Percentiles rank a stretch among this genome's conserved stretches.
These are phyloP conservation scores for Termitomyces sp. DNA, from an alignment of 768 basidiomycete species.

Conservation along the genomic window DNA sequence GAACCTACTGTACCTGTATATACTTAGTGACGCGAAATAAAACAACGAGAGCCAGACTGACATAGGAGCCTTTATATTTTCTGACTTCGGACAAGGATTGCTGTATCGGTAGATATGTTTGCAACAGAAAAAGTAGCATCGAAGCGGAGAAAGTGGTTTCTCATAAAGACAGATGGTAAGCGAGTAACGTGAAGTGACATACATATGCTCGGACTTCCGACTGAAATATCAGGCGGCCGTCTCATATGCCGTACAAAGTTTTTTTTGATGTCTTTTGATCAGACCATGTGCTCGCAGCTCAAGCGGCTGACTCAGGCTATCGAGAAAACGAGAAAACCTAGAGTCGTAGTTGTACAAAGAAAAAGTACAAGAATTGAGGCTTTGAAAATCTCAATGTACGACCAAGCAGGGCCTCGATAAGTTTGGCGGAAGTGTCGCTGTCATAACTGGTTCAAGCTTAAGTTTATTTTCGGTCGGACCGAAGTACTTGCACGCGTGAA, in stretches of 20 bases:
- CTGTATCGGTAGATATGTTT: background rate
- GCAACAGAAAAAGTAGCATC: no score
- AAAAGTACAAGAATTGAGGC: no score
- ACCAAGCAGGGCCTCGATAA: background rate
- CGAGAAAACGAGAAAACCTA: no score
- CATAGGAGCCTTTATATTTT: no score
- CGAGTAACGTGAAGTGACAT: background rate
- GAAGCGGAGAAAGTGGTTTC: background rate
- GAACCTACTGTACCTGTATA: background rate
- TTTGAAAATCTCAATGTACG: background rate
- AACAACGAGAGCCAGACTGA: background rate
- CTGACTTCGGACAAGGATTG: background rate
- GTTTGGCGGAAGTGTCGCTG: background rate
- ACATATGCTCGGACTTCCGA: background rate
- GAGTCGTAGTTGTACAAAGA: no score
- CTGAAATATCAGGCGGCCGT: background rate
- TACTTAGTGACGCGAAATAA: background rate
- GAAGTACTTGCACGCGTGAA: background rate
- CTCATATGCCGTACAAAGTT: background rate
- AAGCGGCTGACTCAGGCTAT: no score
- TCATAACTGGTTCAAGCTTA: background rate
- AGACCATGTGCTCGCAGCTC: background rate
- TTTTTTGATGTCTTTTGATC: background rate
- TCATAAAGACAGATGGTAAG: background rate
- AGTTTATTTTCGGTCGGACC: background rate